Base-by-base conservation (phyloP, 1,284 basidiomycete genomes). In the Moesziomyces antarcticus region DNA sequence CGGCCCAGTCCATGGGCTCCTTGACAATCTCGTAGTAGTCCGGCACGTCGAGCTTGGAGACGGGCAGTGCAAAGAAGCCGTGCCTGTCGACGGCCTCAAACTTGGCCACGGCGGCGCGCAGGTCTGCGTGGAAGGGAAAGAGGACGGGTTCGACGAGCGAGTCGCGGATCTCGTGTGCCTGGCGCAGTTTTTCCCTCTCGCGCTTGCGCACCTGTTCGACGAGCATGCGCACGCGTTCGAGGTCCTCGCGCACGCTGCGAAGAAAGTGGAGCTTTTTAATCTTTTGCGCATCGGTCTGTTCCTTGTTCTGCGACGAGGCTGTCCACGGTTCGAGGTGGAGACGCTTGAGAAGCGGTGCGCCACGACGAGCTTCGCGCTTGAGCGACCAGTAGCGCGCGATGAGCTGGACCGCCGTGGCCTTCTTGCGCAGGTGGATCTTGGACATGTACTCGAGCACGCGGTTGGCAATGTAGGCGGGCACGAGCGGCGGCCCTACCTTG, bases 311-410 rank as follows among this genome's bases (percentile, higher is more conserved):
- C 1, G 88, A 88, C 20, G 89, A 88, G 1, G 93, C 92, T 0
- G 96, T 97, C 97, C 96, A 99, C 0, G 96, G 97, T 86, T 99
- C 96, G 33, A 99, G 87, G 85, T 99, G 95, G 54, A 99, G 85
- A 50, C 97, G 85, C 85, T 98, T 99, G 76, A 99, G 86, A 53
- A 99, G 85, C 2, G 96, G 95, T 3, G 97, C 97, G 3, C 97
- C 97, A 44, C 96, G 86, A 64, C 96, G 88, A 0, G 90, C 92
- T 84, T 99, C 95, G 6, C 96, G 87, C 85, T 99, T 98, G 84
- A 99, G 84, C 82, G 95, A 97, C 96, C 96, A 99, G 83, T 97
- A 99, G 75, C 90, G 89, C 76, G 93, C 95, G 37, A 96, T 87
- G 78, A 91, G 85, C 51, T 90, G 88, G 5, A 98, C 85, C 55